Conservation (phyloP, 169 alveolate species). For the Plasmodium berghei region DNA sequence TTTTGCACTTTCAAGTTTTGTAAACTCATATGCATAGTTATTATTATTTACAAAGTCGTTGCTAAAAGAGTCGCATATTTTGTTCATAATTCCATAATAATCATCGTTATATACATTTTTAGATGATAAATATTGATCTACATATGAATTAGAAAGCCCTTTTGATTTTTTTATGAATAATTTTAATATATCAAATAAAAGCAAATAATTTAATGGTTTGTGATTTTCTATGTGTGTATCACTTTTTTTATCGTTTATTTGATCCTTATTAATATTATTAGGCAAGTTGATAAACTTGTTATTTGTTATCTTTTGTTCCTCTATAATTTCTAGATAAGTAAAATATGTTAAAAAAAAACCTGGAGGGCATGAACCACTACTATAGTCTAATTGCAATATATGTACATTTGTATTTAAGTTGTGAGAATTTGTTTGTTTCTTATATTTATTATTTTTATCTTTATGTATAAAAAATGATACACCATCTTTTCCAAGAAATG, state of each 20-base stretch:
- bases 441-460: constrained; percentile 15
- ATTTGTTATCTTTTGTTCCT: neutral
- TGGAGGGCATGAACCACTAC: constrained; percentile 59
- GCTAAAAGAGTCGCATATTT: constrained; percentile 7
- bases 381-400: constrained; percentile 57
- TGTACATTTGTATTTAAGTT: constrained; percentile 15
- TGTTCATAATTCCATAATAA: neutral
- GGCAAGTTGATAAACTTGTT: neutral
- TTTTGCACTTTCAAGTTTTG: constrained; percentile 3
- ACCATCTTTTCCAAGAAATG: constrained; percentile 52
- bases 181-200: constrained; percentile 52
- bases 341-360: constrained; percentile 62
- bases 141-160: constrained; percentile 2
- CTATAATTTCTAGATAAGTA: constrained; percentile 47
- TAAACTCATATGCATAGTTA: neutral
- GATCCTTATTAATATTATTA: neutral
- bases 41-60: neutral
- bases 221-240: neutral
- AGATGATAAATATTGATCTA: constrained; percentile 4
- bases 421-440: neutral
- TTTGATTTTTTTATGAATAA: constrained; percentile 36
- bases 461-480: constrained; percentile 60
- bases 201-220: constrained; percentile 29
- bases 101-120: constrained; percentile 24
- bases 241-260: neutral